Evolutionary conservation across 2,329 filamentous ascomycete genomes (phyloP), one percentile per base, ranked within the genome.

Genomic region (Penicillium expansum): DNA sequence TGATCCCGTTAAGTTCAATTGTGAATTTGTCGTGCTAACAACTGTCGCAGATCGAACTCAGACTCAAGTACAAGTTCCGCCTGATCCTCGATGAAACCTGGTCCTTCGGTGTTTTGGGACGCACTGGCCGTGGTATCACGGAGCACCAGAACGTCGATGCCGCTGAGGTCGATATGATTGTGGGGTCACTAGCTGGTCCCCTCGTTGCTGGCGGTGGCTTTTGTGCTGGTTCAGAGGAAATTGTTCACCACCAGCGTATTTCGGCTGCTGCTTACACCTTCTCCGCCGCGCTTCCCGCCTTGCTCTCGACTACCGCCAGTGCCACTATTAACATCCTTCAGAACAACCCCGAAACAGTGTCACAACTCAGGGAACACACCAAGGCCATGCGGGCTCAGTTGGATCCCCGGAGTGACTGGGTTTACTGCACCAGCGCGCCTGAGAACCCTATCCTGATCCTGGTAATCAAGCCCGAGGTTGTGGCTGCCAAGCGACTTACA

Each of bases 71-170:
- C 83, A 99, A 97, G 79, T 99, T 97, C 80, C 91, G 94, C 67
- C 85, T 99, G 55, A 96, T 97, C 63, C 86, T 99, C 37, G 94
- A 99, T 74, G 94, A 99, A 79, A 96, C 92, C 1, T 96, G 91
- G 88, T 97, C 92, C 1, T 99, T 97, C 72, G 95, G 93, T 58
- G 90, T 97, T 18, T 83, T 99, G 5, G 94, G 94, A 47, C 85
- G 92, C 60, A 96, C 91, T 27, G 95, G 94, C 20, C 88, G 92
- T 51, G 94, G 94, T 57, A 82, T 97, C 38, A 97, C 94, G 0
- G 95, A 99, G 78, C 91, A 93, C 6, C 94, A 97, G 71, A 96
- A 97, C 67, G 93, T 99, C 18, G 94, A 97, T 72, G 87, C 93
- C 0, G 86, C 88, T 10, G 90, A 96, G 71, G 87, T 99, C 48